Base-by-base conservation (phyloP, 768 basidiomycete species). In the Trametopsis cervina region DNA sequence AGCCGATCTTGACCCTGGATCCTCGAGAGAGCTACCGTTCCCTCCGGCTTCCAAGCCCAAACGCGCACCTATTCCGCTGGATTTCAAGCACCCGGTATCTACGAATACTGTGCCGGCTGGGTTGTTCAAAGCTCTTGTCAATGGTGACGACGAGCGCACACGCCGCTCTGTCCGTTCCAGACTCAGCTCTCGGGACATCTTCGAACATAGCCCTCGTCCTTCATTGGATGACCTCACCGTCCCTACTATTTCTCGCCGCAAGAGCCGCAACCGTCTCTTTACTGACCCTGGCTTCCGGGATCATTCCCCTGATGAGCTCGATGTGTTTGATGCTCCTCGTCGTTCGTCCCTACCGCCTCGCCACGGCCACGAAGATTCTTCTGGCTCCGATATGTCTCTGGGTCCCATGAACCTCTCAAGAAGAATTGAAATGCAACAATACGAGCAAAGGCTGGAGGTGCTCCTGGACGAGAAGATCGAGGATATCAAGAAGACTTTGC, bases 61-160 rank as follows among this genome's bases (percentile, higher is more conserved):
- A 61, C 83, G 85, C 38, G 78, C 86, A 4, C 89, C 86, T 9
- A 81, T 89, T 49, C 87, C 86, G 13, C 60, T 78, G n/a, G 87
- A 90, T 62, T 92, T 89, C 69, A 80, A 71, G 58, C 79, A 79
- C 49, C 73, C 80, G 15, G 63, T 73, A 11, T 75, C 75, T 13
- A 79, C 70, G 26, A 89, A 87, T 57, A 91, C 85, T 4, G 83
- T 90, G 7, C 89, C 89, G 17, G 89, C 89, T 26, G 87, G 87
- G 2, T 59, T 91, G 47, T 92, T 92, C 76, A 90, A 90, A 67
- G 85, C 86, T 10, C 71, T 89, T 42, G 80, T 75, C 22, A 75
- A 67, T 44, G 57, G 54, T 40, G 66, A 65, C 37, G 86, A 89
- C 39, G 85, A 85, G 52, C 74, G 82, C 38, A 81, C 83, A 2